Evolutionary conservation across 2,329 filamentous ascomycete genomes (phyloP).

Genomic region (Aspergillus melleus): DNA sequence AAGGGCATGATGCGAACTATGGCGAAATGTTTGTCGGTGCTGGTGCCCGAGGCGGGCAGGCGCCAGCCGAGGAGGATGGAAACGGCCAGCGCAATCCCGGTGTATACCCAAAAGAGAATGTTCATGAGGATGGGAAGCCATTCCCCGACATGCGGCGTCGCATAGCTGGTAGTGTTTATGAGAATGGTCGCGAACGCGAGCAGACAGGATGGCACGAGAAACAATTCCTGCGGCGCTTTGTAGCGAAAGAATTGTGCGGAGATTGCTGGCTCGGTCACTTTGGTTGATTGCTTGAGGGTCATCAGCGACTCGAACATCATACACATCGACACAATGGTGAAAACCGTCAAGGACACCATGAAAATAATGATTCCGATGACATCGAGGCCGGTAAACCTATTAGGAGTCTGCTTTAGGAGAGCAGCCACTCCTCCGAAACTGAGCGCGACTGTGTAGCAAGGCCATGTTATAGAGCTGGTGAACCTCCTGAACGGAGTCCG

Average conservation of each 20-base stretch:
- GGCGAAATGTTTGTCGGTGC: constrained; percentile 2
- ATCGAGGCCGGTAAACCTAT: not conserved
- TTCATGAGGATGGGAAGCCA: not conserved
- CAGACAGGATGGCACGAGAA: not conserved
- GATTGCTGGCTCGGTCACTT: not conserved
- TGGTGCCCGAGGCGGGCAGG: not conserved
- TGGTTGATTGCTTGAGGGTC: not conserved
- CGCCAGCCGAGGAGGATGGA: not conserved
- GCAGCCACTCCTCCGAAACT: not conserved
- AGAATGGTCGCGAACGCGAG: not conserved
- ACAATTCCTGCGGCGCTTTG: not conserved
- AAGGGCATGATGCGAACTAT: constrained; percentile 15
- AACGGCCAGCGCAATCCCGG: not conserved
- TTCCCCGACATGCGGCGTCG: not conserved
- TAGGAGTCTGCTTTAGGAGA: not conserved
- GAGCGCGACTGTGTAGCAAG: not conserved
- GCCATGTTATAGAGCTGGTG: not conserved
- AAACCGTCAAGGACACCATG: not conserved
- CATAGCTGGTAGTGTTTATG: not conserved
- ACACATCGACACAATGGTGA: not conserved
- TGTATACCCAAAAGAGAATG: not conserved
- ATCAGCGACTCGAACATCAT: not conserved
- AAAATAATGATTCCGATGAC: not conserved
- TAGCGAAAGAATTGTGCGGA: not conserved
- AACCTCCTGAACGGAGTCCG: not conserved